These are phyloP conservation scores for Trichoderma semiorbis DNA, from an alignment of 2,329 filamentous ascomycete species.

Conservation along the genomic window DNA sequence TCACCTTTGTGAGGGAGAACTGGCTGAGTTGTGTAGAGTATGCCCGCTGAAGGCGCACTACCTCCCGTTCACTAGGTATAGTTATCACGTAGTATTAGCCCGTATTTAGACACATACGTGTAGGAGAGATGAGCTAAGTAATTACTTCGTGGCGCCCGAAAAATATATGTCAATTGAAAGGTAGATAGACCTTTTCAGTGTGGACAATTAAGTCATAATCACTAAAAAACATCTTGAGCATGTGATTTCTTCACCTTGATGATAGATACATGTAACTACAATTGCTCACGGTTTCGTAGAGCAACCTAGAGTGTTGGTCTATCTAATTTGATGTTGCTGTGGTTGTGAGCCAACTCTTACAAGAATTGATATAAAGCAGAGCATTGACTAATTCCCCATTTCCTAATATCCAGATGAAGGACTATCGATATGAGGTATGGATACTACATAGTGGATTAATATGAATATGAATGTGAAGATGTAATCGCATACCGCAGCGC, in stretches of 20 bases:
- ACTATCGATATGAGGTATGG: not conserved
- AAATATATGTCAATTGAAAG: not conserved
- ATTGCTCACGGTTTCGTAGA: not conserved
- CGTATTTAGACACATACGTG: not conserved
- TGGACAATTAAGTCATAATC: not conserved
- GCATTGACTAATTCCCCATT: not conserved
- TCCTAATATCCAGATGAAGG: not conserved
- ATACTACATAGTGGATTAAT: not conserved
- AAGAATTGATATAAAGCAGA: not conserved
- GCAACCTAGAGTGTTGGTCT: not conserved
- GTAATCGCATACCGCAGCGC: not conserved
- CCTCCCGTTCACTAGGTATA: too few species aligned
- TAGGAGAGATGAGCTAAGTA: not conserved
- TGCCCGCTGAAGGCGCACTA: not conserved
- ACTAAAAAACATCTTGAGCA: not conserved
- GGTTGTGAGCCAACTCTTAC: not conserved
- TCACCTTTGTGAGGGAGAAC: not conserved
- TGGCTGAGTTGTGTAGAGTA: not conserved
- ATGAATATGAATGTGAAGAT: not conserved
- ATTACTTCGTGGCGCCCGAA: fast-evolving
- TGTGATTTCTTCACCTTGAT: not conserved
- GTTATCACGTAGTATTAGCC: not conserved
- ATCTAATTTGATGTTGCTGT: not conserved
- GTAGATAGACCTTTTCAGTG: not conserved
- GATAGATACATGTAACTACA: fast-evolving